Conservation (phyloP, 768 basidiomycete genomes). For the Tylopilus balloui region DNA sequence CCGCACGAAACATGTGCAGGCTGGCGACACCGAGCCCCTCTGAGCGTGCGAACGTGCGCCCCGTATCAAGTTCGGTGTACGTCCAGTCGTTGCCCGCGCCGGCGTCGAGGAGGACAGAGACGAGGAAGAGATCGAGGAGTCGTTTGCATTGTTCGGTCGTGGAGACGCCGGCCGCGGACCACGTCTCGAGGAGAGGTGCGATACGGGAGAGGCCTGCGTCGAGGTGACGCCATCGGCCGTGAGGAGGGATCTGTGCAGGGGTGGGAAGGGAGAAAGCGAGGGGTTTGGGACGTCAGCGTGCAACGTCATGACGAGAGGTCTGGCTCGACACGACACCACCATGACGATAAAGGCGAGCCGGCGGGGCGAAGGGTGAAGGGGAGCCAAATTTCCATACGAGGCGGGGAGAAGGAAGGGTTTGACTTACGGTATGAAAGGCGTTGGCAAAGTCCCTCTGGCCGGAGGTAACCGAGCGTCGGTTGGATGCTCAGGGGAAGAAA, state of each 20-base stretch:
- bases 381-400: not conserved
- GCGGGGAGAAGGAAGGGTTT: not conserved
- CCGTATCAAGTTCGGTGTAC: slow-evolving; percentile 60
- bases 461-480: not conserved
- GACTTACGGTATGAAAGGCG: slow-evolving; percentile 56
- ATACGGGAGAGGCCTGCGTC: slow-evolving; percentile 67
- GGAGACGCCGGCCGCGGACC: slow-evolving; percentile 44
- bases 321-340: not conserved
- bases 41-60: slow-evolving; percentile 54
- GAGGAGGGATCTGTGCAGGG: slow-evolving; percentile 82
- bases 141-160: slow-evolving; percentile 61
- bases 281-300: not conserved
- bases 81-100: slow-evolving; percentile 85
- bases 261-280: not conserved
- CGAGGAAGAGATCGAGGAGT: slow-evolving; percentile 83
- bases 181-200: slow-evolving; percentile 51
- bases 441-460: slow-evolving; percentile 74
- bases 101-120: slow-evolving; percentile 91
- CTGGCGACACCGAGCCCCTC: slow-evolving; percentile 89
- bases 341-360: not conserved
- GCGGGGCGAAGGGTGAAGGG: slow-evolving; percentile 9
- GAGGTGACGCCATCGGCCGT: slow-evolving; percentile 88
- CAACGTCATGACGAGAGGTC: no score
- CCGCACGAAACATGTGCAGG: slow-evolving; percentile 80
- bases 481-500: not conserved